Base-by-base conservation (phyloP, 352 stramenopile genomes). In the Aphanomyces stellatus region DNA sequence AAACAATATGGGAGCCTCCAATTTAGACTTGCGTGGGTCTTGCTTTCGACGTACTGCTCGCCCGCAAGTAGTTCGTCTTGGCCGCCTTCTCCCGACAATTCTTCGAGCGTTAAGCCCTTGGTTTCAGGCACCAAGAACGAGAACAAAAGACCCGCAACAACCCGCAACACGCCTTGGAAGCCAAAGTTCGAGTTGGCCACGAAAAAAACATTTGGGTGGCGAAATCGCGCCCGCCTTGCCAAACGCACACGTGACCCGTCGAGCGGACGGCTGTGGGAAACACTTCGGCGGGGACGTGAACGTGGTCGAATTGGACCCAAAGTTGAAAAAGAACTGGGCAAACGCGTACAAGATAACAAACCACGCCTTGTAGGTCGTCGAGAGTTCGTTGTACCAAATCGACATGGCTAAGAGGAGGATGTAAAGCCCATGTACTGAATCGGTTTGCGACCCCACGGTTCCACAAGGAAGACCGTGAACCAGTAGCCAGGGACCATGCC, bases 251-350 rank as follows among this genome's bases (percentile, higher is more conserved):
- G 71, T 96, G 87, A 42, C 82, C 85, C 34, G 86, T 85, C 5
- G 84, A 93, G 40, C 87, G 76, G 70, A 91, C 78, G 42, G 87
- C 77, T 33, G 85, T 94, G 2, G 85, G 85, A 70, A 94, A 93
- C 3, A 91, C 75, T 70, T 94, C 87, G 4, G 85, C 80, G 1
- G 87, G 84, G 64, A 94, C 88, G 56, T 81, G 74, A 94, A 96
- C 17, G 87, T 96, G 17, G 87, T 94, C 42, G 78, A 72, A 70
- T 88, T 88, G 46, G 82, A 81, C 1, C 81, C 80, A 2, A 68
- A 91, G 67, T 86, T 82, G 70, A 82, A 82, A 59, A 81, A 82
- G 69, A 85, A 82, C 64, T 82, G 74, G 51, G 77, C 74, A 57
- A 86, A 78, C 59, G 72, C 64, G 71, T 82, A 80, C 62, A 83